Conservation (phyloP, 306 rosid genomes). For the Pachyrhizus erosus region DNA sequence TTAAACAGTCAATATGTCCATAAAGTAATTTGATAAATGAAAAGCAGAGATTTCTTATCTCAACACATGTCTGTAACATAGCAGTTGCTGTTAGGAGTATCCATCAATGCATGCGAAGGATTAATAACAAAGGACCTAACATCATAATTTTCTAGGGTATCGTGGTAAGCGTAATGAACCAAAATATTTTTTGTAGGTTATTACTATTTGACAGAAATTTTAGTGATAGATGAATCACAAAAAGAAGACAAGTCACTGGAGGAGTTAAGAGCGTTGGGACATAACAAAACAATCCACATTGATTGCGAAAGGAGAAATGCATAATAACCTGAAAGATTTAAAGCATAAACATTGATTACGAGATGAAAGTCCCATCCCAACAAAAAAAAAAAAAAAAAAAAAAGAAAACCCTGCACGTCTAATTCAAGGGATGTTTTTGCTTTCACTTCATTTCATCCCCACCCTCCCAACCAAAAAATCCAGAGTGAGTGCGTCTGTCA, state of each 20-base stretch:
- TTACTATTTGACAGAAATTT: background rate
- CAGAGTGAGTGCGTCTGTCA: background rate
- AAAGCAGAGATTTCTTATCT: background rate
- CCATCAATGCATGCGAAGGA: background rate
- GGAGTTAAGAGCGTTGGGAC: constrained; percentile 2
- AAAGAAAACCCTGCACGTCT: constrained; percentile 6
- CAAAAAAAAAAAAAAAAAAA: constrained; percentile 8
- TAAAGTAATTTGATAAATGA: background rate
- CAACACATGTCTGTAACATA: background rate
- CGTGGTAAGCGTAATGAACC: too few relatives aligned
- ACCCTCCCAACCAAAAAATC: background rate
- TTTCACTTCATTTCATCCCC: constrained; percentile 33
- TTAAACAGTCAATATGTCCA: too few relatives aligned
- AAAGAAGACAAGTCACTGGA: background rate
- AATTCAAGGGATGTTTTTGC: constrained; percentile 37
- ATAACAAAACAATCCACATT: background rate
- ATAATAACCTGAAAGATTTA: background rate
- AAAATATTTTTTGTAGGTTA: background rate
- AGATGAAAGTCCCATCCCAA: constrained; percentile 28
- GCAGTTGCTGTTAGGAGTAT: background rate
- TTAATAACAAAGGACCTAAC: background rate
- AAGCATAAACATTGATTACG: constrained; percentile 26
- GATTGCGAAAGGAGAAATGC: constrained; percentile 9
- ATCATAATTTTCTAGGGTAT: too few relatives aligned
- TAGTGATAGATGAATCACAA: background rate